Base-by-base conservation (phyloP, 129 eudicot species). In the Glebionis coronaria region DNA sequence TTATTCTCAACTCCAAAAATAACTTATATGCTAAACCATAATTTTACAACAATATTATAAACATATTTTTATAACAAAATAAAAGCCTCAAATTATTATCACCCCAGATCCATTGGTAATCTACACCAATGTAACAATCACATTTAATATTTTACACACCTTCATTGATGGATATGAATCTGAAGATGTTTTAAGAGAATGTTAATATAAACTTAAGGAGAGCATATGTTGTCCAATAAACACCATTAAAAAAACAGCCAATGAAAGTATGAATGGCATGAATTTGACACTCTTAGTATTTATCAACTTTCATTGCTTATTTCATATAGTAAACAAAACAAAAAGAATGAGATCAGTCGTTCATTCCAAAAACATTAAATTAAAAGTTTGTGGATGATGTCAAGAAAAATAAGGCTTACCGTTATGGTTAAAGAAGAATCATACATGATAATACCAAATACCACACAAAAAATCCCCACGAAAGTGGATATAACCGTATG, bases 51-150 rank as follows among this genome's bases (percentile, higher is more conserved):
- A n/a, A n/a, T n/a, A n/a, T n/a, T n/a, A n/a, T n/a, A n/a, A n/a
- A n/a, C n/a, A n/a, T n/a, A n/a, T n/a, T n/a, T n/a, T n/a, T n/a
- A n/a, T n/a, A n/a, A n/a, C n/a, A n/a, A n/a, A n/a, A n/a, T n/a
- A n/a, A n/a, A n/a, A n/a, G n/a, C n/a, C n/a, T n/a, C n/a, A n/a
- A n/a, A n/a, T n/a, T n/a, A n/a, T n/a, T n/a, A n/a, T n/a, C 1
- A 76, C 95, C 54, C 97, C 97, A 2, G 61, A 9, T 40, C 96
- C 95, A 71, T 91, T 91, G 9, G 84, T 81, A 79, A 72, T 68
- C 97, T 90, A 53, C 72, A 78, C 59, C 8, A 23, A 29, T 27
- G 19, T 9, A 19, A 18, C 3, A 27, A 56, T 42, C 21, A 19
- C 44, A 16, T 7, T 61, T 31, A 67, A 23, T 52, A 29, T 16